Base-by-base conservation (phyloP, 2,329 filamentous ascomycete species). In the Colletotrichum orchidophilum region DNA sequence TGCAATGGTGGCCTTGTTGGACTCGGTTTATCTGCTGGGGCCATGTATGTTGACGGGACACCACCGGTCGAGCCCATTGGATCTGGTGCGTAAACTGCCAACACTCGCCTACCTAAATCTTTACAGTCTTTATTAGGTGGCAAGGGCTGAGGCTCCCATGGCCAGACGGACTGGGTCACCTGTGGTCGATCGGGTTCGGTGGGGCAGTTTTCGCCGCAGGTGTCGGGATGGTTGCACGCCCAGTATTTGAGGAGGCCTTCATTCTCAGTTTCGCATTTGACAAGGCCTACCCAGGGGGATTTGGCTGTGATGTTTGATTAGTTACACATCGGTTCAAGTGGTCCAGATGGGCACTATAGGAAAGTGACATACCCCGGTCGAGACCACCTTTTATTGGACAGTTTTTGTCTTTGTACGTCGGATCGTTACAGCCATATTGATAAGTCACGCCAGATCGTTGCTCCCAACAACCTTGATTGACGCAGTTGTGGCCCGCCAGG, bases 371-470 rank as follows among this genome's bases (percentile, higher is more conserved):
- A 68, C 68, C 68, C 53, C 1, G 7, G 13, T 72, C 70, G 0
- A 72, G 55, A 11, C 66, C 66, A 1, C 70, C 66, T 24, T 72
- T 72, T 0, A 39, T 26, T 1, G 70, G 70, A 18, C 70, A 72
- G 50, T 53, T 70, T 18, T 60, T n/a, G 55, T 72, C 66, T 2
- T 52, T 27, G n/a, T 72, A 72, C 8, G 50, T 70, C n/a, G 61
- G 60, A n/a, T 72, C 66, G 13, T 70, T 72, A 33, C 70, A 72
- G 31, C 70, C 70, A 26, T 72, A 72, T 39, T 70, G 66, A 3
- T 72, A 72, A 0, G 70, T 72, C 4, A 70, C 50, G 31, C 54
- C 59, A 0, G 60, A 58, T 2, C 35, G 24, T 15, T 12, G 26
- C 3, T 72, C 50, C 52, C 57, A 72, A 15, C 70, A 72, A 21